Evolutionary conservation across 345 rosid species (phyloP).

Genomic region (Citrus unshiu): DNA sequence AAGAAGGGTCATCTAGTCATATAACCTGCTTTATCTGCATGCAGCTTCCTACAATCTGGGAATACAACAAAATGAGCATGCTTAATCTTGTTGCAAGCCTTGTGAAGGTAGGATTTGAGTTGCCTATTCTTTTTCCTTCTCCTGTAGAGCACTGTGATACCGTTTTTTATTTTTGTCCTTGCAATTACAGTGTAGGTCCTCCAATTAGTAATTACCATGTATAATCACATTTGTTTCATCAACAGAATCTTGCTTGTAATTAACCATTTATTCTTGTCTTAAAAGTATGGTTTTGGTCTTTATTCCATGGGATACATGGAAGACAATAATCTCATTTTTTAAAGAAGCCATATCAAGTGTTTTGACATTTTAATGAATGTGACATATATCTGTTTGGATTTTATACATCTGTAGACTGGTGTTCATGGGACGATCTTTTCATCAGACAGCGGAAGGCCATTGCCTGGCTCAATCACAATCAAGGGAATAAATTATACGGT

Average conservation of each 20-base stretch:
- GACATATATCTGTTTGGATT: slow-evolving; percentile 3
- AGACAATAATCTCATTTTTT: neutral
- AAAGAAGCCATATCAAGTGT: neutral
- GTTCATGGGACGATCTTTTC: slow-evolving; percentile 89
- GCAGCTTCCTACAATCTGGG: slow-evolving; percentile 89
- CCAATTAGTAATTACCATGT: neutral
- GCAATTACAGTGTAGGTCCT: neutral
- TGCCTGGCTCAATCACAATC: slow-evolving; percentile 61
- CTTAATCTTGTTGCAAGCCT: slow-evolving; percentile 81
- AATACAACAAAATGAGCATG: slow-evolving; percentile 85
- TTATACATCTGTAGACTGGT: slow-evolving; percentile 55
- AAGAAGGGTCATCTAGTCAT: neutral
- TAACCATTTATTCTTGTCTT: neutral
- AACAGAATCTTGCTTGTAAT: neutral
- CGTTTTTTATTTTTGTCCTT: neutral
- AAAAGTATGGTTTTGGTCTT: neutral
- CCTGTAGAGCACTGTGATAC: neutral
- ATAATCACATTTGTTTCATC: neutral
- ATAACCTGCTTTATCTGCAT: slow-evolving; percentile 18
- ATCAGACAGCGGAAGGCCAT: slow-evolving; percentile 66
- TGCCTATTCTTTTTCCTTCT: neutral
- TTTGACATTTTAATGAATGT: neutral
- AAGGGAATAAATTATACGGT: slow-evolving; percentile 84
- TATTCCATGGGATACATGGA: neutral
- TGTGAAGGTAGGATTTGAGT: slow-evolving; percentile 54